Evolutionary conservation across 306 rosid species (phyloP).

Genomic region (Rosa rugosa): DNA sequence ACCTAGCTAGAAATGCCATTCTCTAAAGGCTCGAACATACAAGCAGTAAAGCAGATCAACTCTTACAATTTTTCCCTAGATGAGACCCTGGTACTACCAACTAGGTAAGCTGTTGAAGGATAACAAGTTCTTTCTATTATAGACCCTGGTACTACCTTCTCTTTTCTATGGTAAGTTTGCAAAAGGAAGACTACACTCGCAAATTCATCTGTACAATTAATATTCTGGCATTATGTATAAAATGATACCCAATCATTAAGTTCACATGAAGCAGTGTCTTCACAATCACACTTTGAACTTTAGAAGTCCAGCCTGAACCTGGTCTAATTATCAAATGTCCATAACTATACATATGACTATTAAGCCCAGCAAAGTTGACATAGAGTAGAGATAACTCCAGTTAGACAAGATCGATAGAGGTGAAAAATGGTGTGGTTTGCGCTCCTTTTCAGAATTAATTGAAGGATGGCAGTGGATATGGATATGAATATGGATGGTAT

Average conservation of each 20-base stretch:
- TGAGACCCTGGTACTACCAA: background rate
- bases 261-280: background rate
- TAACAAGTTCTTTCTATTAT: background rate
- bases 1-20: constrained; percentile 9
- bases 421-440: background rate
- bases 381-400: background rate
- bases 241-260: background rate
- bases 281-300: background rate
- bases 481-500: background rate
- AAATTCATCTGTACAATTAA: background rate
- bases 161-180: background rate
- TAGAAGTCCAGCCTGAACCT: background rate
- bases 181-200: background rate
- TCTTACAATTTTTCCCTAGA: background rate
- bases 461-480: background rate
- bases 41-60: background rate
- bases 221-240: background rate
- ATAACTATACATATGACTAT: background rate
- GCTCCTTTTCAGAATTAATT: background rate
- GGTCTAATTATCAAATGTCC: background rate
- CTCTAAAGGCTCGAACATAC: background rate
- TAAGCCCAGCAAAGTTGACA: background rate
- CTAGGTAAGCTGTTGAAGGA: background rate
- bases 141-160: background rate
- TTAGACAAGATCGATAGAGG: background rate